phyloP scores from a whole-genome alignment of 2,329 filamentous ascomycete genomes.

The Coleophoma cylindrospora region DNA sequence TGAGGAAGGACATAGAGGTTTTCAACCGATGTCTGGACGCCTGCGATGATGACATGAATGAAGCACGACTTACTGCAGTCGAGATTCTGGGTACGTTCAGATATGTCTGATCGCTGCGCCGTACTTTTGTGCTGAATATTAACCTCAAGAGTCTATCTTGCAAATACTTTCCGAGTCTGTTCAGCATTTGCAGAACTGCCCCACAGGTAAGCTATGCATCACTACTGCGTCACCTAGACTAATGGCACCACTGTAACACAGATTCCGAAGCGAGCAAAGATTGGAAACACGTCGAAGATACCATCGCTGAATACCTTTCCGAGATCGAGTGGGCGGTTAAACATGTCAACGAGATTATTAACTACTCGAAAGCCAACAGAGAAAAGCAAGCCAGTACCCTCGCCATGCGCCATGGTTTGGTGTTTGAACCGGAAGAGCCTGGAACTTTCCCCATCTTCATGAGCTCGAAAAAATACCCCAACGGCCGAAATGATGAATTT shows the following conservation, averaged over 20 bases:
- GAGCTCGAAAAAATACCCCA: conserved; percentile 2
- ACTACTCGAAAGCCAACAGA: conserved; percentile 10
- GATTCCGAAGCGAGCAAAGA: conserved; percentile 6
- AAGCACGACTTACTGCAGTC: conserved; percentile 6
- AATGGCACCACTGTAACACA: background rate
- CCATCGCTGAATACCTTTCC: conserved; percentile 6
- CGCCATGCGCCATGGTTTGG: conserved; percentile 4
- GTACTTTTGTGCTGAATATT: background rate
- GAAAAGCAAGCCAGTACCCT: conserved; percentile 8
- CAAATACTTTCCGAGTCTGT: conserved; percentile 6
- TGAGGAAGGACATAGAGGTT: conserved; percentile 7
- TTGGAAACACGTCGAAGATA: conserved; percentile 3
- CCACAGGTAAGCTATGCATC: conserved; percentile 3
- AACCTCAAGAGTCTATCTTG: conserved; percentile 3
- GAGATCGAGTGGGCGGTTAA: conserved; percentile 8
- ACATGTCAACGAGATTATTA: conserved; percentile 13
- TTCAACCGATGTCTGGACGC: conserved; percentile 11
- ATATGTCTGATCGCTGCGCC: background rate
- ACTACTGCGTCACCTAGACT: background rate
- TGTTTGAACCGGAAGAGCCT: conserved; percentile 5
- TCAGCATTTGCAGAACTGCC: conserved; percentile 3
- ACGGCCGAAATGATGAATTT: conserved; percentile 9
- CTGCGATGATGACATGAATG: conserved; percentile 11
- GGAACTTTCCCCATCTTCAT: conserved; percentile 7
- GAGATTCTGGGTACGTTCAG: conserved; percentile 7